Conservation (phyloP, 768 basidiomycete genomes). For the Suillus decipiens region DNA sequence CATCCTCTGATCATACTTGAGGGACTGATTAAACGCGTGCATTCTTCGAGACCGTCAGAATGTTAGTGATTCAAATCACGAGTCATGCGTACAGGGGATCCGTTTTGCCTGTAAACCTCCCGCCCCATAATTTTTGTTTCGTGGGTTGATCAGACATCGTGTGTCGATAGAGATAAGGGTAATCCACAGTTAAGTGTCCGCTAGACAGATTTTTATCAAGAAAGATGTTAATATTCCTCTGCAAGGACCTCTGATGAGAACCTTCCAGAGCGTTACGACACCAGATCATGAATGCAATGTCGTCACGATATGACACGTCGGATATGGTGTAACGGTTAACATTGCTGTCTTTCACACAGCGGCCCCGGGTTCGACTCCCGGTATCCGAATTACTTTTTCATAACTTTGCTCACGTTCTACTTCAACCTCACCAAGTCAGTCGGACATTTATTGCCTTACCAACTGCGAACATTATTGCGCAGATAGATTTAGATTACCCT, state of each 20-base stretch:
- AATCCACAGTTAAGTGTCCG: background rate
- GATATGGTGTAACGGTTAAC: slow-evolving; percentile 24
- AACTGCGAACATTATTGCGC: no score
- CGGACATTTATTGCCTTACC: no score
- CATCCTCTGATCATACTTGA: slow-evolving; percentile 95
- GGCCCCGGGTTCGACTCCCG: slow-evolving; percentile 24
- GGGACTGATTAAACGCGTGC: slow-evolving; percentile 97
- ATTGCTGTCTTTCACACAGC: slow-evolving; percentile 25
- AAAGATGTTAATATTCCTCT: background rate
- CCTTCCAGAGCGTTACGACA: background rate
- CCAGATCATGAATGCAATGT: background rate
- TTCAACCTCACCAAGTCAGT: no score
- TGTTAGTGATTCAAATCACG: background rate
- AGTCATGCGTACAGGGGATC: slow-evolving; percentile 49
- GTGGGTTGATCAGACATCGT: slow-evolving; percentile 44
- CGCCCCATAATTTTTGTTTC: slow-evolving; percentile 85
- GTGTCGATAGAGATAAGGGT: background rate
- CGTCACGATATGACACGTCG: background rate
- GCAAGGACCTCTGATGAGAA: background rate
- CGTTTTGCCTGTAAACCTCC: slow-evolving; percentile 84
- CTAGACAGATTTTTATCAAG: background rate
- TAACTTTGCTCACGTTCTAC: no score
- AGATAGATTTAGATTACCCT: no score
- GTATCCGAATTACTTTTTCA: slow-evolving; percentile 18
- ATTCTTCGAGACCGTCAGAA: slow-evolving; percentile 55